Evolutionary conservation across 345 rosid species (phyloP).

Genomic region (Barbarea vulgaris): DNA sequence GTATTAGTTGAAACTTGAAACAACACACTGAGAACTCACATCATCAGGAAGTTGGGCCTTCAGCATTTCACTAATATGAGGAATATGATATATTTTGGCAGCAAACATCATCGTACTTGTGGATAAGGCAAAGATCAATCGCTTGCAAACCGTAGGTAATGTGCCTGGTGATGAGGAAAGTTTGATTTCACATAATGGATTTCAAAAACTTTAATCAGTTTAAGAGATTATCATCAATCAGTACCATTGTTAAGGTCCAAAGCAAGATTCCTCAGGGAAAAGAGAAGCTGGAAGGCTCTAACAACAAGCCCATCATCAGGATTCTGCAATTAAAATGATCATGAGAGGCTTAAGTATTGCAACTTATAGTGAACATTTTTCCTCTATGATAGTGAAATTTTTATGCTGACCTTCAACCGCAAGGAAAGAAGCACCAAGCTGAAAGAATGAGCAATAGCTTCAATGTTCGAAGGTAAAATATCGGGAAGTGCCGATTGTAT

Average conservation of each 20-base stretch:
- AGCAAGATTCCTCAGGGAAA: constrained; percentile 64
- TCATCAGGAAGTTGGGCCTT: constrained; percentile 55
- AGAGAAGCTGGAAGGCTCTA: constrained; percentile 81
- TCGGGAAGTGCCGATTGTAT: constrained; percentile 75
- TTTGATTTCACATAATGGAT: constrained; percentile 14
- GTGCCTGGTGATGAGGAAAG: constrained; percentile 49
- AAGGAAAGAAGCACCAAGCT: constrained; percentile 67
- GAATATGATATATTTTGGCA: constrained; percentile 68
- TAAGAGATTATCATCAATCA: constrained; percentile 24
- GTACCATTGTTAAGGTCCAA: constrained; percentile 68
- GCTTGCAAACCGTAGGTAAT: constrained; percentile 59
- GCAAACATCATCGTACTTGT: constrained; percentile 78
- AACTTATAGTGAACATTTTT: not conserved
- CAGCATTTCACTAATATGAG: constrained; percentile 57
- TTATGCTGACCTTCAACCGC: constrained; percentile 62
- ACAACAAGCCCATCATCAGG: constrained; percentile 58
- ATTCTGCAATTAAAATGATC: constrained; percentile 54
- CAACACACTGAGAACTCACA: constrained; percentile 53
- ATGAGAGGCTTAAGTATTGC: not conserved
- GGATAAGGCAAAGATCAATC: constrained; percentile 63
- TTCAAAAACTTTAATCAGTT: not conserved
- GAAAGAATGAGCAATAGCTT: constrained; percentile 92
- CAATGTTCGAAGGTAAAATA: constrained; percentile 79
- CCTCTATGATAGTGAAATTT: not conserved
- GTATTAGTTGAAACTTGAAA: not conserved